Evolutionary conservation across 495 filamentous ascomycete species (phyloP), one percentile per base, ranked within the genome.

Genomic region (Lophiostoma macrostomum): DNA sequence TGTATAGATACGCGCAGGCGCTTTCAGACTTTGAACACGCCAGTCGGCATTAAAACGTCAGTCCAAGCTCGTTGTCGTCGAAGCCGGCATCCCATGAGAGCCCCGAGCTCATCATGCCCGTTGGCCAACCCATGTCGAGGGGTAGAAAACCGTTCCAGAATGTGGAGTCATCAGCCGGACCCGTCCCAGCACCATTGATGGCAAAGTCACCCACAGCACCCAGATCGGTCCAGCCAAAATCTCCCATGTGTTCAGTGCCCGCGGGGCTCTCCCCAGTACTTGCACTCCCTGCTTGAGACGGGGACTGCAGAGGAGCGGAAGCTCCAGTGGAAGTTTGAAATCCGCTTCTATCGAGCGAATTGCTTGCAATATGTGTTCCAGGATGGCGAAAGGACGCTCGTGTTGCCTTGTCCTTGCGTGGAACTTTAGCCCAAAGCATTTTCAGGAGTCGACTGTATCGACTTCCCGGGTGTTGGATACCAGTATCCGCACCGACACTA

Each of bases 211-310:
- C 77, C 14, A 81, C 77, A 13, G 77, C 78, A 55, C 76, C 72
- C 23, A 81, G 64, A 64, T 81, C 76, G 4, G 79, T 69, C 78
- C 78, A 81, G 1, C 76, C 78, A 62, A 81, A 81, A 40, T 81
- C 78, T 31, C 79, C 67, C 67, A 67, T 64, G 40, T 63, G 59
- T 50, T 69, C 67, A 12, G 60, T 66, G 12, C 64, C 40, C 20
- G 64, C 61, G 1, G 67, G 64, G 24, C 63, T 64, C 23, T 57
- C 58, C 4, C 37, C 56, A 0, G 41, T 53, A 11, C 24, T 29
- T 7, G 27, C 42, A 24, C 47, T 57, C 12, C 48, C 53, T 20
- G 46, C 58, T 13, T 64, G 60, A 22, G 61, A 63, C 13, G 60
- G 37, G 0, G 58, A 31, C n/a, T 47, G 58, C 7, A 11, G 34